Conservation (phyloP, 306 rosid genomes). For the Mimosa bimucronata region DNA sequence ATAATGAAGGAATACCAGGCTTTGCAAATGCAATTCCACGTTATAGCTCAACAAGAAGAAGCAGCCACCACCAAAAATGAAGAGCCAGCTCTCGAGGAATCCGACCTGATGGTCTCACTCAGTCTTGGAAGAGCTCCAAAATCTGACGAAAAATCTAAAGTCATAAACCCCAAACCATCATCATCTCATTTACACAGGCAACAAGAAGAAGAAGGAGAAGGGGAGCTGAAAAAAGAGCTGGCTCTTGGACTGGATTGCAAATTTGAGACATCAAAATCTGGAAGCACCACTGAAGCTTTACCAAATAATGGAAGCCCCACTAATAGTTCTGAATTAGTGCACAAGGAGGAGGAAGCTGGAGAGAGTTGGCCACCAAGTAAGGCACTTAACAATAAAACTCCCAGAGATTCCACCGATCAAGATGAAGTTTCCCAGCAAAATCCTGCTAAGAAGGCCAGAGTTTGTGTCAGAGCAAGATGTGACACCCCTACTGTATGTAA, state of each 20-base stretch:
- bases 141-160: constrained; percentile 40
- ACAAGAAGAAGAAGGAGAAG: constrained; percentile 21
- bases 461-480: constrained; percentile 84
- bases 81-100: constrained; percentile 47
- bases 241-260: constrained; percentile 71
- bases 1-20: constrained; percentile 69
- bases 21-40: constrained; percentile 64
- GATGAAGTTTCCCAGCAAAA: constrained; percentile 72
- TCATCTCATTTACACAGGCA: neutral
- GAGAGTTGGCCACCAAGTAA: constrained; percentile 62
- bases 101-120: constrained; percentile 73
- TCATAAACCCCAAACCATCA: constrained; percentile 10
- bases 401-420: constrained; percentile 43
- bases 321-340: constrained; percentile 52
- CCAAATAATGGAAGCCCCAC: constrained; percentile 49
- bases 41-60: constrained; percentile 52
- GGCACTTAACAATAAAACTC: constrained; percentile 13
- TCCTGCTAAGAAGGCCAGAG: constrained; percentile 80
- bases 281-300: constrained; percentile 44
- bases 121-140: constrained; percentile 66
- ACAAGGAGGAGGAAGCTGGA: constrained; percentile 61
- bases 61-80: constrained; percentile 22
- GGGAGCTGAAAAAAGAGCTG: constrained; percentile 47
- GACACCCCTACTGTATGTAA: constrained; percentile 80
- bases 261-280: constrained; percentile 57